Evolutionary conservation across 192 early-diverging fungal species (phyloP), one percentile per base, ranked within the genome.

Genomic region (Phlyctochytrium arcticum): DNA sequence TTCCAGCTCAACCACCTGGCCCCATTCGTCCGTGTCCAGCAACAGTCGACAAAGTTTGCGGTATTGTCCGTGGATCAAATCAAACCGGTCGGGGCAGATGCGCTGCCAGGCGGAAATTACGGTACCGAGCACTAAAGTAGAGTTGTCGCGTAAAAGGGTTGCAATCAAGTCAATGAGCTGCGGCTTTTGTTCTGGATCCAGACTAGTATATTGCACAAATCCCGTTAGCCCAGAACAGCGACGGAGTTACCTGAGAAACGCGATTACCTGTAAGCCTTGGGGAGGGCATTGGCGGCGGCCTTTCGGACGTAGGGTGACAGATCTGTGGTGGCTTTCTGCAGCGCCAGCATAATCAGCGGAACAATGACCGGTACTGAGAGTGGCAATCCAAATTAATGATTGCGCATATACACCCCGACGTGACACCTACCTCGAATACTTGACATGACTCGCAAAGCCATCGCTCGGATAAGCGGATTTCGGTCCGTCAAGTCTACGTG

Each of bases 401-500:
- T 12, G 5, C n/a, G 50, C 31, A 17, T 23, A 23, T 36, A 72
- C 4, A 47, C 34, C 26, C 19, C 15, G 30, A 19, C 74, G 21
- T 12, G 76, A 23, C 51, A 10, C 5, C 26, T 68, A 79, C 79
- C 76, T 47, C 91, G 83, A 62, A 97, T 98, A 50, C 92, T 90
- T 27, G 89, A 91, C 90, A 99, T 89, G 15, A 96, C 97, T 30
- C 95, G 82, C 56, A 99, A 74, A 0, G 97, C 92, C 90, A 97
- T 94, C 3, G 91, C 93, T 29, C 97, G 80, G 49, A 99, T 96
- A 35, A 93, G 82, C 44, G 90, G 92, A 76, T 94, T 97, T 62
- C 81, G 78, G 62, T 99, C 97, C 4, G 88, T 82, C 26, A 98
- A 73, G 69, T 99, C 97, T 75, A 26, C 24, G 12, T 8, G 31